A percentile compares a stretch with the other conserved stretches of the same genome.
phyloP scores from a whole-genome alignment of 2,329 filamentous ascomycete species.

The Xylaria sp. region DNA sequence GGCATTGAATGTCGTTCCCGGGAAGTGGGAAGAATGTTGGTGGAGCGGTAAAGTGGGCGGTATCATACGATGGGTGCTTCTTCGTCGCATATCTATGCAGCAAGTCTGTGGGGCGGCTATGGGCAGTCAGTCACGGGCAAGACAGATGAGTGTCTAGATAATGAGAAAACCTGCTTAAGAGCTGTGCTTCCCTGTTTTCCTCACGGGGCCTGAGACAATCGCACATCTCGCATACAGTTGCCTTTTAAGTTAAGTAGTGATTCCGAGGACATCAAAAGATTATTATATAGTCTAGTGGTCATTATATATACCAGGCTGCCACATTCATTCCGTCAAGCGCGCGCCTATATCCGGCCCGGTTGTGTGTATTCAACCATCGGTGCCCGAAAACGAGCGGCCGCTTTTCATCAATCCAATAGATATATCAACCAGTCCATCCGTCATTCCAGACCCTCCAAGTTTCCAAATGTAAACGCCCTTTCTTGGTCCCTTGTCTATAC shows the following conservation, averaged over 20 bases:
- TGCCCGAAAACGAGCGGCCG: constrained; percentile 6
- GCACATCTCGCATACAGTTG: neutral
- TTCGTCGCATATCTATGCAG: neutral
- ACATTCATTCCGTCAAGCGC: constrained; percentile 11
- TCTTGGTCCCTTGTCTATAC: constrained; percentile 25
- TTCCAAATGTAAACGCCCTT: constrained; percentile 18
- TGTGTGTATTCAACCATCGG: constrained; percentile 1
- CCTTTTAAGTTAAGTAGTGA: neutral
- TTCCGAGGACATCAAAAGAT: neutral
- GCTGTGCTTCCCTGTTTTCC: constrained; percentile 12
- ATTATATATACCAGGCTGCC: constrained; percentile 22
- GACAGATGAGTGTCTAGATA: neutral
- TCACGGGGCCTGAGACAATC: neutral
- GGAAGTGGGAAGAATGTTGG: neutral
- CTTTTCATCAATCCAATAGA: neutral
- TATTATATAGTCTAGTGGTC: constrained; percentile 25
- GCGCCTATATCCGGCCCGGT: neutral
- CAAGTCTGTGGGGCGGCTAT: constrained; percentile 3
- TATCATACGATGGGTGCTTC: constrained; percentile 12
- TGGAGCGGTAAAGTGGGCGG: neutral
- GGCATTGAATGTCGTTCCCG: neutral
- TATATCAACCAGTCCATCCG: constrained; percentile 15
- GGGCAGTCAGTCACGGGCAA: neutral
- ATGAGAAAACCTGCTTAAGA: constrained; percentile 13
- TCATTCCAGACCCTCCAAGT: constrained; percentile 13